Percentiles rank a stretch among this genome's conserved stretches.
These are phyloP conservation scores for Marvania coccoides DNA, from an alignment of 139 green algal species.

Conservation along the genomic window DNA sequence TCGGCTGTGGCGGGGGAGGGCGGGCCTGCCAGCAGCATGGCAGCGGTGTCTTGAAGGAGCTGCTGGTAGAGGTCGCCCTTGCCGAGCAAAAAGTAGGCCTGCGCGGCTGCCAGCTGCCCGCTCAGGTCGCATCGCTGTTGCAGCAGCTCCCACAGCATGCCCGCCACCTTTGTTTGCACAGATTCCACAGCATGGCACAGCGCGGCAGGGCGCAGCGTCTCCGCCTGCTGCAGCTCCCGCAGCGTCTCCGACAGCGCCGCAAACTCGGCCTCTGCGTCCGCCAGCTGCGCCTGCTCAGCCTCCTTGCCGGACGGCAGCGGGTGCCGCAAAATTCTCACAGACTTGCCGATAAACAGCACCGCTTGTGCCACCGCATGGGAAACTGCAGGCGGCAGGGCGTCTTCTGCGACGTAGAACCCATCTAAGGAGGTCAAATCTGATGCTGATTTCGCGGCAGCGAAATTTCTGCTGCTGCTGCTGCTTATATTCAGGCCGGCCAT, in stretches of 20 bases:
- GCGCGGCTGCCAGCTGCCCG: constrained; percentile 59
- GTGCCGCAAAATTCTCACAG: constrained; percentile 65
- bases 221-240: constrained; percentile 30
- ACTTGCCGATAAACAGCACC: constrained; percentile 74
- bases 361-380: constrained; percentile 41
- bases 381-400: constrained; percentile 48
- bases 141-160: constrained; percentile 69
- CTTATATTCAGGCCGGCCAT: not conserved
- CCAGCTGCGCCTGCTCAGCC: constrained; percentile 29
- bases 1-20: constrained; percentile 49
- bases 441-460: not conserved
- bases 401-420: constrained; percentile 33
- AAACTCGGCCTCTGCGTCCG: constrained; percentile 28
- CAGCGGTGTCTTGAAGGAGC: constrained; percentile 69
- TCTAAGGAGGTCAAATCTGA: not conserved
- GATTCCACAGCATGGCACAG: not conserved
- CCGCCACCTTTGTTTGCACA: constrained; percentile 32
- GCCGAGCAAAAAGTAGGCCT: constrained; percentile 77
- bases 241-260: constrained; percentile 36
- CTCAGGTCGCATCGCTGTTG: constrained; percentile 60
- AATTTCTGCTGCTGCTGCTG: not conserved
- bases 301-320: constrained; percentile 5
- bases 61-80: constrained; percentile 73
- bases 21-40: constrained; percentile 47
- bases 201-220: not conserved